Percentiles rank a stretch among this genome's conserved stretches.
Evolutionary conservation across 1,284 basidiomycete genomes (phyloP).

Genomic region (Uromyces viciae-fabae): DNA sequence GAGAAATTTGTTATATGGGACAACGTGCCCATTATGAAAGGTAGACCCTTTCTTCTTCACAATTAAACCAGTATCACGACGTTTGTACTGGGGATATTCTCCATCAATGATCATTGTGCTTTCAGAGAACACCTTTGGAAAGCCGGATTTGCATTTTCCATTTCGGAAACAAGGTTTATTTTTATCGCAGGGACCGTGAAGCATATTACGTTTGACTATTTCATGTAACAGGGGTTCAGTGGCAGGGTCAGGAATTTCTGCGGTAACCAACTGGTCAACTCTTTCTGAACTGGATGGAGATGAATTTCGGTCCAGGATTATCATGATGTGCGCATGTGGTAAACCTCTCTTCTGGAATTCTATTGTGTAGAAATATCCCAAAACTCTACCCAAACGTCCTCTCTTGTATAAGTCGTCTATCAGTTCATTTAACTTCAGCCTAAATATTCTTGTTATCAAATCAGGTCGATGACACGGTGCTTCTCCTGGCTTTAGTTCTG

Average conservation of each 20-base stretch:
- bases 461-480: slow-evolving; percentile 61
- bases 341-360: slow-evolving; percentile 62
- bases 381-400: slow-evolving; percentile 54
- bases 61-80: neutral
- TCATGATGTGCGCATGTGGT: slow-evolving; percentile 59
- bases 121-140: slow-evolving; percentile 56
- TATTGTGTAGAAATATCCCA: slow-evolving; percentile 58
- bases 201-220: slow-evolving; percentile 56
- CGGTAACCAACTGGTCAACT: slow-evolving; percentile 58
- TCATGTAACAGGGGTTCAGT: slow-evolving; percentile 35
- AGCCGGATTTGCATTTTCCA: slow-evolving; percentile 57
- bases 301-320: slow-evolving; percentile 55
- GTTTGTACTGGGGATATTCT: slow-evolving; percentile 52
- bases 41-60: neutral
- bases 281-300: slow-evolving; percentile 55
- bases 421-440: slow-evolving; percentile 57
- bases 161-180: slow-evolving; percentile 56
- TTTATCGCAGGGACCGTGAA: slow-evolving; percentile 60
- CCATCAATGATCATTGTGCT: slow-evolving; percentile 55
- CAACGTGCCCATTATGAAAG: slow-evolving; percentile 55
- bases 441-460: slow-evolving; percentile 59
- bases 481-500: neutral
- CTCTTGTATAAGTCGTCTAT: slow-evolving; percentile 56
- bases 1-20: slow-evolving; percentile 56
- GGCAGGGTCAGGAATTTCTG: slow-evolving; percentile 57